These are phyloP conservation scores for Tolypocladium tundrense DNA, from an alignment of 2,329 filamentous ascomycete species.

Conservation along the genomic window DNA sequence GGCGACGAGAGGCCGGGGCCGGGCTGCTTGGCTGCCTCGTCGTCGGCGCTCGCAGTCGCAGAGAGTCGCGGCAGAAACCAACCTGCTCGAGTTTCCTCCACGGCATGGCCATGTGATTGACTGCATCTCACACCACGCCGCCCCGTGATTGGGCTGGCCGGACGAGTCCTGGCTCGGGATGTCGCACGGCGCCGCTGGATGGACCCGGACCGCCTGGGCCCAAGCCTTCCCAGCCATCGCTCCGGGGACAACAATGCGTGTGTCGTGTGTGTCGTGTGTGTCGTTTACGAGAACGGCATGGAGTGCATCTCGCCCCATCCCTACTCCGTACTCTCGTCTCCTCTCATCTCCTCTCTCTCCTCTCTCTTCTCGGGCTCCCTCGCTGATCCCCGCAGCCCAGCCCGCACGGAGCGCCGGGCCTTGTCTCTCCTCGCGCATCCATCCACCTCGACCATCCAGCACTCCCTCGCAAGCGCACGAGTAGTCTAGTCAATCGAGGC, in stretches of 20 bases:
- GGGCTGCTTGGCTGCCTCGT: neutral
- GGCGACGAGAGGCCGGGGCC: too few relatives aligned
- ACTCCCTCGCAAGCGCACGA: too few relatives aligned
- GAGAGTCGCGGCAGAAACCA: too few relatives aligned
- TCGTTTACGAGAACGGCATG: neutral
- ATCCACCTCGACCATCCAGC: neutral
- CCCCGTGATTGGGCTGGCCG: neutral
- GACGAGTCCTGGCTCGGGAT: neutral
- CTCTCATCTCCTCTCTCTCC: neutral
- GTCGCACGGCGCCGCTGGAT: neutral
- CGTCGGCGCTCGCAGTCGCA: neutral
- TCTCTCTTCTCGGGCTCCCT: too few relatives aligned
- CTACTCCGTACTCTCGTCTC: neutral
- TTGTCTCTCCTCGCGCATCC: neutral
- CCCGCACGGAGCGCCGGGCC: neutral
- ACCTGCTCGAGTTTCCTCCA: too few relatives aligned
- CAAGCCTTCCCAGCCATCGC: neutral
- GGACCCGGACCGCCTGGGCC: neutral
- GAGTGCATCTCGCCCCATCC: neutral
- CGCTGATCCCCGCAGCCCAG: neutral
- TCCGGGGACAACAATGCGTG: neutral
- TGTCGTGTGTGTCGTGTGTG: neutral
- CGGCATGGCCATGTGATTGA: neutral
- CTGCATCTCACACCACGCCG: too few relatives aligned
- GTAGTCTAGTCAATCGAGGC: too few relatives aligned